Conservation (phyloP, 2,329 filamentous ascomycete genomes). For the Cladosporium sp. region DNA sequence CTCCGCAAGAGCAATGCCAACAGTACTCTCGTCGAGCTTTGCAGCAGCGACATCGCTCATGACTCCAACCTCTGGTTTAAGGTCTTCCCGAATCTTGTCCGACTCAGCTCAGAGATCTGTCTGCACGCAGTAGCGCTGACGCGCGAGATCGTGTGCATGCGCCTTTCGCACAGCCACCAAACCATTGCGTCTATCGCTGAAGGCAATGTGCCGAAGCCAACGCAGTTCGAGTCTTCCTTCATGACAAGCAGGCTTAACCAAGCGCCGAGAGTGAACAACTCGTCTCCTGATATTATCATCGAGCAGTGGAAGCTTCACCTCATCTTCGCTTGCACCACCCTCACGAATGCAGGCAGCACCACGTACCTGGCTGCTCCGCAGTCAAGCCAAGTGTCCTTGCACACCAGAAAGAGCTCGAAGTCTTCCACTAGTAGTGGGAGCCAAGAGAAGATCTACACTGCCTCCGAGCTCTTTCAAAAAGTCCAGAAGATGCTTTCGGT, state of each 20-base stretch:
- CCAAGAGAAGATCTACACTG: conserved; percentile 78
- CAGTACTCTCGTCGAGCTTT: conserved; percentile 85
- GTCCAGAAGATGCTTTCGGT: conserved; percentile 82
- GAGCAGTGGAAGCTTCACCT: conserved; percentile 98
- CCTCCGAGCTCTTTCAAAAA: conserved; percentile 81
- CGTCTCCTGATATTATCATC: conserved; percentile 78
- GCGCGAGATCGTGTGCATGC: conserved; percentile 84
- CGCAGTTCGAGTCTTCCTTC: conserved; percentile 12
- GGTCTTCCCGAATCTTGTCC: conserved; percentile 90
- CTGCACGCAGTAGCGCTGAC: conserved; percentile 86
- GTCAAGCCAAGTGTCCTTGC: conserved; percentile 53
- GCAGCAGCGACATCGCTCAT: conserved; percentile 90
- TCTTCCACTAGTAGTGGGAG: conserved; percentile 50
- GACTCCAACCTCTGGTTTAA: conserved; percentile 97
- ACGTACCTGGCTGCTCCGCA: conserved; percentile 35
- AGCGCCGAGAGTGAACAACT: conserved; percentile 50
- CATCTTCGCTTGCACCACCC: conserved; percentile 92
- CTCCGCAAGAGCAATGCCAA: conserved; percentile 77
- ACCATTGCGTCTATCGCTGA: conserved; percentile 75
- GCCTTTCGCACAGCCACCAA: conserved; percentile 88
- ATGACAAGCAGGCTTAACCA: conserved; percentile 45
- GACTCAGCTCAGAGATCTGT: conserved; percentile 83
- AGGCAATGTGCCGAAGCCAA: conserved; percentile 46
- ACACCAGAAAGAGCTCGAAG: conserved; percentile 75
- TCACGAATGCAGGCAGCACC: conserved; percentile 66